Percentiles rank a stretch among this genome's conserved stretches.
Conservation (phyloP, 768 basidiomycete species). For the Cystobasidium tubakii region DNA sequence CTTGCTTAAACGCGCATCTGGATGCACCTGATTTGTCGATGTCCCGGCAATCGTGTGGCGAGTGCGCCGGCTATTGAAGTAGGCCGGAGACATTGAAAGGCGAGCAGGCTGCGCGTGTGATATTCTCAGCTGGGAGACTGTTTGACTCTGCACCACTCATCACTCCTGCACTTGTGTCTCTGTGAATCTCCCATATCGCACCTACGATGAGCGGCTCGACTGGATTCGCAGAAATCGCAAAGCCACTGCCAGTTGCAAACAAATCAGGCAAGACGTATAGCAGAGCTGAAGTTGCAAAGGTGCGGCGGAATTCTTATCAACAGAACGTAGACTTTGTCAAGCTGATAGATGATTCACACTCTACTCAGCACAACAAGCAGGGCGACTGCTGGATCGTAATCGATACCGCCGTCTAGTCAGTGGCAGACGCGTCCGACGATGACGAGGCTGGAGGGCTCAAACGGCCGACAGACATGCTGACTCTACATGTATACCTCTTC, state of each 20-base stretch:
- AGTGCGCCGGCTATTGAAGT: too few relatives aligned
- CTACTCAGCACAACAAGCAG: conserved; percentile 69
- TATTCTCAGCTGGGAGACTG: too few relatives aligned
- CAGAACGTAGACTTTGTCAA: conserved; percentile 73
- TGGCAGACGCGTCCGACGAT: background rate
- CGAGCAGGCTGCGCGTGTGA: too few relatives aligned
- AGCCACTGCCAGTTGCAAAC: conserved; percentile 24
- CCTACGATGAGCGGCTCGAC: background rate
- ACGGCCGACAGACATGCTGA: background rate
- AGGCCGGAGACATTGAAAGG: too few relatives aligned
- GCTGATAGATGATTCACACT: conserved; percentile 63
- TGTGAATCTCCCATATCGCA: too few relatives aligned
- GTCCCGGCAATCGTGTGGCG: too few relatives aligned
- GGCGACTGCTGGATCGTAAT: conserved; percentile 82
- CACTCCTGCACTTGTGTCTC: too few relatives aligned
- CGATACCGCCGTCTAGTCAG: conserved; percentile 69
- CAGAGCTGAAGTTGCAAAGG: conserved; percentile 68
- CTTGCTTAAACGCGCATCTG: too few relatives aligned
- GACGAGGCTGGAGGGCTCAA: too few relatives aligned
- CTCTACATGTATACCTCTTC: background rate
- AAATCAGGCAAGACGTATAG: conserved; percentile 53
- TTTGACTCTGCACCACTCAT: too few relatives aligned
- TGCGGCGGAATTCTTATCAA: conserved; percentile 52
- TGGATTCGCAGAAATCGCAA: conserved; percentile 28
- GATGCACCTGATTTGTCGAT: too few relatives aligned